Evolutionary conservation across 75 land plant genomes (phyloP).

Genomic region (Sequoiadendron giganteum): DNA sequence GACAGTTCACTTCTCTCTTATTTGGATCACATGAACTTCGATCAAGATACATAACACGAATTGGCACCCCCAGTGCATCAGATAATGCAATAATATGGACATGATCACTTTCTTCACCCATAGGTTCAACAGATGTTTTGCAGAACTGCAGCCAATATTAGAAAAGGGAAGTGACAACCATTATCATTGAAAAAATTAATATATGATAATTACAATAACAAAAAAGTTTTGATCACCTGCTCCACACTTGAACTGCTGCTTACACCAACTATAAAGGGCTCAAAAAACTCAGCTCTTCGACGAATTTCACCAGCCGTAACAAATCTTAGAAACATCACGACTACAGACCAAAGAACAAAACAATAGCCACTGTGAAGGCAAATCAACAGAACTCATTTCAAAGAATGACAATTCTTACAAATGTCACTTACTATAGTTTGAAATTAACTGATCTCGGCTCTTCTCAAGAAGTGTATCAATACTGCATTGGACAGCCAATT

Average conservation of each 20-base stretch:
- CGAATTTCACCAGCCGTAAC: slow-evolving; percentile 93
- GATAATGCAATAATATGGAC: slow-evolving; percentile 87
- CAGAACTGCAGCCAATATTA: slow-evolving; percentile 63
- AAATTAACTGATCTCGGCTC: slow-evolving; percentile 72
- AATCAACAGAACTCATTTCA: neutral
- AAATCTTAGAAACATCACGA: slow-evolving; percentile 98
- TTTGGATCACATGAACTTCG: slow-evolving; percentile 62
- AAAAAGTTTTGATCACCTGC: slow-evolving; percentile 47
- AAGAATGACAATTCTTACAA: neutral
- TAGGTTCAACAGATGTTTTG: slow-evolving; percentile 91
- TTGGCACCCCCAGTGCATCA: slow-evolving; percentile 92
- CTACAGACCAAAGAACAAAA: slow-evolving; percentile 29
- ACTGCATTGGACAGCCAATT: slow-evolving; percentile 34
- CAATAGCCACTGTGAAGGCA: slow-evolving; percentile 14
- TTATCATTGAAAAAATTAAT: neutral
- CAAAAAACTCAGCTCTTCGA: slow-evolving; percentile 87
- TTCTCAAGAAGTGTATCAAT: slow-evolving; percentile 62
- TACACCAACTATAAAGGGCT: slow-evolving; percentile 82
- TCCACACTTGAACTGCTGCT: slow-evolving; percentile 64
- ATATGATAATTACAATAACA: neutral
- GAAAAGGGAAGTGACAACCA: neutral
- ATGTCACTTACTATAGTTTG: slow-evolving; percentile 76
- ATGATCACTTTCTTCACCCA: slow-evolving; percentile 99
- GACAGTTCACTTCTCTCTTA: slow-evolving; percentile 64
- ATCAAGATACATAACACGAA: slow-evolving; percentile 94